Conservation (phyloP, 345 rosid genomes). For the Kernera saxatilis region DNA sequence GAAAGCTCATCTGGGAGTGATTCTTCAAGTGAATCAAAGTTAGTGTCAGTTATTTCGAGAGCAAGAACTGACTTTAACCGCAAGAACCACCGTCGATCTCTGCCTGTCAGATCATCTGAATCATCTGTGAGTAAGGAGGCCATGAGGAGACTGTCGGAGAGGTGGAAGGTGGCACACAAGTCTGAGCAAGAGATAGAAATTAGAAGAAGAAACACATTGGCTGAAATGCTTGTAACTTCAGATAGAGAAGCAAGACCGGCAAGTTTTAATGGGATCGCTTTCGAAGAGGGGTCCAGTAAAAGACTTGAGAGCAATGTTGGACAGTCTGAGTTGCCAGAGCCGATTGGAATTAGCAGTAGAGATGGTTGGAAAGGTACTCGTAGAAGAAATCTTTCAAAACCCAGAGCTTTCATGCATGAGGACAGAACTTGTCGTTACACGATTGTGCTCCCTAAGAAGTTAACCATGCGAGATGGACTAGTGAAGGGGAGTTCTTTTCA, state of each 20-base stretch:
- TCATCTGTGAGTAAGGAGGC: conserved; percentile 75
- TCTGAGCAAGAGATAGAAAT: conserved; percentile 41
- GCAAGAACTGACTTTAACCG: conserved; percentile 38
- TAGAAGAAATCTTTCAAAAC: conserved; percentile 38
- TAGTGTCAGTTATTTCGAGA: conserved; percentile 30
- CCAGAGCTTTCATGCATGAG: conserved; percentile 40
- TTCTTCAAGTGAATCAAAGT: conserved; percentile 56
- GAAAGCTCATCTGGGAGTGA: conserved; percentile 67
- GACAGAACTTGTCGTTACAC: conserved; percentile 37
- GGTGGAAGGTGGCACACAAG: conserved; percentile 72
- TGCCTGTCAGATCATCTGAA: conserved; percentile 40
- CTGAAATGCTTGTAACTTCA: conserved; percentile 79
- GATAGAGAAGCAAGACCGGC: conserved; percentile 37
- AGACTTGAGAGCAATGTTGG: conserved; percentile 21
- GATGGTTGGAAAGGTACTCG: conserved; percentile 71
- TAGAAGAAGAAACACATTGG: conserved; percentile 58
- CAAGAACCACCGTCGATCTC: conserved; percentile 31
- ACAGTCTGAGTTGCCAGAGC: conserved; percentile 32
- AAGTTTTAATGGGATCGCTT: conserved; percentile 25
- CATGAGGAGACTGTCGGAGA: conserved; percentile 71
- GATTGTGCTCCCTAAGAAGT: conserved; percentile 40
- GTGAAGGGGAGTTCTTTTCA: conserved; percentile 31
- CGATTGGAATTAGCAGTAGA: conserved; percentile 80
- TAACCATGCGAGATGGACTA: conserved; percentile 37
- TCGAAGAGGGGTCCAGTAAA: conserved; percentile 19